Percentiles rank a stretch among this genome's conserved stretches.
These are phyloP conservation scores for Coemansia sp. DNA, from an alignment of 192 early-diverging fungal species.

Conservation along the genomic window DNA sequence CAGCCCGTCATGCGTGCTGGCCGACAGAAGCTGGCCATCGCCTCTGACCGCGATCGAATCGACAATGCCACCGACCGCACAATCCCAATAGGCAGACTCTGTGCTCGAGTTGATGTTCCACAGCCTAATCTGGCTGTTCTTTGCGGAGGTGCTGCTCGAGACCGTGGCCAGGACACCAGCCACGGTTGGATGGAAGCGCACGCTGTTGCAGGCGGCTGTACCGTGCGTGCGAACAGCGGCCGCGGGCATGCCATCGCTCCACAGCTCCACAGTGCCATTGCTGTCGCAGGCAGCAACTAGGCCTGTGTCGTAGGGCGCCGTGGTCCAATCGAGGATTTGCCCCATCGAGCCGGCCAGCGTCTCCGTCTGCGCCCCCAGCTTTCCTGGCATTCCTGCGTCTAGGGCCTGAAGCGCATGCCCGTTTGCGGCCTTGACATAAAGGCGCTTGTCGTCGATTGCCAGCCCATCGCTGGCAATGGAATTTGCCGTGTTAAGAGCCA, in stretches of 20 bases:
- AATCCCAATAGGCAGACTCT: slow-evolving; percentile 19
- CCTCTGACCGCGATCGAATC: slow-evolving; percentile 34
- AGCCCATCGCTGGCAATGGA: slow-evolving; percentile 34
- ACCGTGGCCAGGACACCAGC: slow-evolving; percentile 26
- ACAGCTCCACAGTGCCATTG: slow-evolving; percentile 34
- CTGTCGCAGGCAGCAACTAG: slow-evolving; percentile 28
- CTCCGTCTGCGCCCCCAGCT: slow-evolving; percentile 10
- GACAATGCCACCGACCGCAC: slow-evolving; percentile 4
- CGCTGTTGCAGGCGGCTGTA: slow-evolving; percentile 16
- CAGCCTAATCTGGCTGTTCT: slow-evolving; percentile 23
- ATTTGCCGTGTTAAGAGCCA: slow-evolving; percentile 18
- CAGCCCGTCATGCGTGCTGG: slow-evolving; percentile 25
- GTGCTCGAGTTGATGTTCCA: slow-evolving; percentile 22
- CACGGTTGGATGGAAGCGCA: slow-evolving; percentile 44
- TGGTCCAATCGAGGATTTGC: slow-evolving; percentile 31
- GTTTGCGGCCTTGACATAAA: slow-evolving; percentile 30
- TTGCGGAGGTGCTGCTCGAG: slow-evolving; percentile 8
- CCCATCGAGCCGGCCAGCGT: slow-evolving; percentile 11
- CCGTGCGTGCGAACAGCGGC: slow-evolving; percentile 15
- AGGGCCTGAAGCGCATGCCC: slow-evolving; percentile 38
- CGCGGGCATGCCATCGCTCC: slow-evolving; percentile 17
- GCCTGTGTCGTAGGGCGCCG: slow-evolving; percentile 21
- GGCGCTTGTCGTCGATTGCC: slow-evolving; percentile 21
- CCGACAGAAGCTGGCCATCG: slow-evolving; percentile 36
- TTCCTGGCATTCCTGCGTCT: slow-evolving; percentile 15